Evolutionary conservation across 306 rosid genomes (phyloP).

Genomic region (Glycine soja): DNA sequence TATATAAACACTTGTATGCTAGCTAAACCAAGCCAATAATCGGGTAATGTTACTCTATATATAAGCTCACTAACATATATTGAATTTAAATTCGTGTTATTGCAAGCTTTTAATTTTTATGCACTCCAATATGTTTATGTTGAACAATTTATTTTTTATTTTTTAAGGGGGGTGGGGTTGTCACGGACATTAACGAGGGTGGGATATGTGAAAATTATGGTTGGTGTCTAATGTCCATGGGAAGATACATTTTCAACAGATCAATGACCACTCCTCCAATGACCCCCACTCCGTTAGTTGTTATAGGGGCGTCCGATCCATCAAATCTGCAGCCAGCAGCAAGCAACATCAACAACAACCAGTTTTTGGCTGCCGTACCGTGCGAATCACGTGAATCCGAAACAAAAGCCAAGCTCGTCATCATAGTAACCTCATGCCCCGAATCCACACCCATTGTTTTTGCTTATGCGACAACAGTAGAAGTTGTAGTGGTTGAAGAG

Average conservation of each 20-base stretch:
- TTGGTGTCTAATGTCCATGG: background rate
- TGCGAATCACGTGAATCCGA: slow-evolving; percentile 75
- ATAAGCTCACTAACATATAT: background rate
- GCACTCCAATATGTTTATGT: background rate
- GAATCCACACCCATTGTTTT: slow-evolving; percentile 52
- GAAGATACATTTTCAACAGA: background rate
- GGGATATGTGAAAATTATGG: slow-evolving; percentile 10
- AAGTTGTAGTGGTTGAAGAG: slow-evolving; percentile 12
- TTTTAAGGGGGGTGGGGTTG: background rate
- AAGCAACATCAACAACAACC: slow-evolving; percentile 44
- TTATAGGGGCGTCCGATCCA: slow-evolving; percentile 62
- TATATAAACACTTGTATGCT: too few relatives aligned
- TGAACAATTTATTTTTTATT: background rate
- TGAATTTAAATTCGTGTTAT: background rate
- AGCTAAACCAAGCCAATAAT: too few relatives aligned
- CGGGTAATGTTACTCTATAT: background rate
- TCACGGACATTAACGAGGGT: slow-evolving; percentile 1
- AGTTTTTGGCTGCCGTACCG: slow-evolving; percentile 64
- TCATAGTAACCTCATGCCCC: slow-evolving; percentile 59
- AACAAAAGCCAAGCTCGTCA: slow-evolving; percentile 51
- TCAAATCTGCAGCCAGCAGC: slow-evolving; percentile 45
- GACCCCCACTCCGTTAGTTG: slow-evolving; percentile 51
- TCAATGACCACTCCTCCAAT: slow-evolving; percentile 46
- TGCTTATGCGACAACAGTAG: slow-evolving; percentile 42
- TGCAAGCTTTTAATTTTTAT: background rate